phyloP scores from a whole-genome alignment of 495 filamentous ascomycete genomes.

The Articulospora tetracladia region DNA sequence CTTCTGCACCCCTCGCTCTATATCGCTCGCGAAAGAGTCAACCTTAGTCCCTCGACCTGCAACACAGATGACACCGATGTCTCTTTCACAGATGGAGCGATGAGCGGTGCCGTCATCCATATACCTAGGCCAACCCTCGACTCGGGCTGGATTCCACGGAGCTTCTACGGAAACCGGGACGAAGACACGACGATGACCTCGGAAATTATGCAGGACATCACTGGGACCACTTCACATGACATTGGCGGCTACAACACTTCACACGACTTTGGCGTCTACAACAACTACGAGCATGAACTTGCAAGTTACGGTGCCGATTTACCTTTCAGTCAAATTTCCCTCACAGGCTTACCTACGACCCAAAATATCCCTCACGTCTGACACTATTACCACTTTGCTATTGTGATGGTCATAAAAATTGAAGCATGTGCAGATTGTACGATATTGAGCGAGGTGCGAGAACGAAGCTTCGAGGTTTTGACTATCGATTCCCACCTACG shows the following conservation, averaged over 20 bases:
- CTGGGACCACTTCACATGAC: not conserved
- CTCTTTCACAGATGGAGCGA: not conserved
- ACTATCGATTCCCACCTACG: too few species aligned
- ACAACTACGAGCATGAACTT: not conserved
- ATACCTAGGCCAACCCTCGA: not conserved
- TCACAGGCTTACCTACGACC: not conserved
- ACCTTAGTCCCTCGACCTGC: not conserved
- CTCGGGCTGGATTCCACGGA: not conserved
- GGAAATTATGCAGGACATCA: not conserved
- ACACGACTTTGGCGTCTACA: not conserved
- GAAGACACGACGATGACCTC: not conserved
- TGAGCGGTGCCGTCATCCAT: not conserved
- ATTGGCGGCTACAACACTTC: not conserved
- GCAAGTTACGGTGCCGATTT: not conserved
- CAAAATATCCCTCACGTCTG: too few species aligned
- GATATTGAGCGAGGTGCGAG: too few species aligned
- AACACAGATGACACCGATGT: not conserved
- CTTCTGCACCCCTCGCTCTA: slow-evolving; percentile 9
- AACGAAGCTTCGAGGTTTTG: too few species aligned
- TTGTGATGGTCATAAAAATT: too few species aligned
- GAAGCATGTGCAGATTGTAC: too few species aligned
- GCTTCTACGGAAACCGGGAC: not conserved
- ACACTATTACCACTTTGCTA: too few species aligned
- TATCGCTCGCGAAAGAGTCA: slow-evolving; percentile 10
- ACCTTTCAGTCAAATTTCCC: not conserved